These are phyloP conservation scores for Oryza rufipogon DNA, from an alignment of 176 grass and related monocot genomes.

Conservation along the genomic window DNA sequence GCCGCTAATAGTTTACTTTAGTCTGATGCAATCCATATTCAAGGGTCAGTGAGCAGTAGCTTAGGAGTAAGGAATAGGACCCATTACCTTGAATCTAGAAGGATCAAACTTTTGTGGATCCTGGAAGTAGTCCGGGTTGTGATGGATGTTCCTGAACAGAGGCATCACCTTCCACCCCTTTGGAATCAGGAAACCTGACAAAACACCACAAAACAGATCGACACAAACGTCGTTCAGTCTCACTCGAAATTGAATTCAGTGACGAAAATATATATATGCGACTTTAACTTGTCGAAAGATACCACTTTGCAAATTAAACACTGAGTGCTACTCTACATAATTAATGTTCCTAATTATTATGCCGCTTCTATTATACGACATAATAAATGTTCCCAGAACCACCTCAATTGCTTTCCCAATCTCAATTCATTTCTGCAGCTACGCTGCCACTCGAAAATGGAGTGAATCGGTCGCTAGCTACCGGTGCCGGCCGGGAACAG, in stretches of 20 bases:
- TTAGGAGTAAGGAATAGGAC: background rate
- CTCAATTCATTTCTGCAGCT: background rate
- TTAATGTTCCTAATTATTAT: background rate
- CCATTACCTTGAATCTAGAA: conserved; percentile 57
- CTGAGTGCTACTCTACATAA: background rate
- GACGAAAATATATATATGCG: background rate
- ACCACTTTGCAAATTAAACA: conserved; percentile 4
- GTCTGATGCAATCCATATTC: background rate
- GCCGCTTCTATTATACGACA: background rate
- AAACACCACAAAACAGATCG: background rate
- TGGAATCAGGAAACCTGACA: conserved; percentile 61
- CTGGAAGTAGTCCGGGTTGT: conserved; percentile 47
- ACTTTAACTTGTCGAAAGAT: background rate
- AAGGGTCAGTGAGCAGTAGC: background rate
- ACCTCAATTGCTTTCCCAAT: background rate
- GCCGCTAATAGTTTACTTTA: conserved; percentile 2
- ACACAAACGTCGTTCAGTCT: background rate
- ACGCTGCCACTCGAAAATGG: conserved; percentile 4
- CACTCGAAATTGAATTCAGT: background rate
- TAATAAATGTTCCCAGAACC: background rate
- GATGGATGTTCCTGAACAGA: conserved; percentile 63
- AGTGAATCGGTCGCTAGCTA: conserved; percentile 17
- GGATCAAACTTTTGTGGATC: conserved; percentile 54
- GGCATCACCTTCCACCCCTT: conserved; percentile 85
- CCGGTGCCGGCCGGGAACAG: conserved; percentile 48